Percentiles rank a stretch among this genome's conserved stretches.
phyloP scores from a whole-genome alignment of 2,329 filamentous ascomycete genomes.

The Apiospora rasikravindrae region DNA sequence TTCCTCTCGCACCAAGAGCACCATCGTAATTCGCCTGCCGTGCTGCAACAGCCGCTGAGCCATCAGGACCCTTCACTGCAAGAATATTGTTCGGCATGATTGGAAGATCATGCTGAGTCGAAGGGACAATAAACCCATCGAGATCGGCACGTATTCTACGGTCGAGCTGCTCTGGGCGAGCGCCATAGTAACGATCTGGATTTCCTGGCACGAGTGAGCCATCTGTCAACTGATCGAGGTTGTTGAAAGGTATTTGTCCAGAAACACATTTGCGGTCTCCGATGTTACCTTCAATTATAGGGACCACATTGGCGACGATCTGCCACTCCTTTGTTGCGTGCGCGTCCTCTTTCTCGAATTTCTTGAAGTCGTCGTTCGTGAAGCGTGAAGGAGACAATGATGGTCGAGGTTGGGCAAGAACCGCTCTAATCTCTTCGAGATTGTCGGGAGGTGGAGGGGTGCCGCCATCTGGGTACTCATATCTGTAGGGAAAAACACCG shows the following conservation, averaged over 20 bases:
- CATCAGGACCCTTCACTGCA: constrained; percentile 4
- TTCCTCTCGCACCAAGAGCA: constrained; percentile 20
- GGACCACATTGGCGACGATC: neutral
- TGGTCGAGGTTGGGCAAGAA: neutral
- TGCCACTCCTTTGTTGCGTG: neutral
- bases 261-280: neutral
- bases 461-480: neutral
- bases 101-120: constrained; percentile 30
- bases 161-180: constrained; percentile 35
- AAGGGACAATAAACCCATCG: constrained; percentile 36
- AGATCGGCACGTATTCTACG: constrained; percentile 34
- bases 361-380: constrained; percentile 18
- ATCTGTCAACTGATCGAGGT: constrained; percentile 12
- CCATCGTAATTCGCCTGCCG: constrained; percentile 33
- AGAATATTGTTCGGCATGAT: constrained; percentile 31
- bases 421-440: constrained; percentile 12
- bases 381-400: constrained; percentile 18
- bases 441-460: neutral
- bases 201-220: constrained; percentile 29
- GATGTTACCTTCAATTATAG: neutral
- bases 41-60: constrained; percentile 27
- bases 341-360: constrained; percentile 12
- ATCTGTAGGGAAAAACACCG: neutral
- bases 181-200: constrained; percentile 39
- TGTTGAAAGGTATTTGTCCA: constrained; percentile 16